Conservation (phyloP, 176 grass and related monocot genomes). For the Luzula sylvatica region DNA sequence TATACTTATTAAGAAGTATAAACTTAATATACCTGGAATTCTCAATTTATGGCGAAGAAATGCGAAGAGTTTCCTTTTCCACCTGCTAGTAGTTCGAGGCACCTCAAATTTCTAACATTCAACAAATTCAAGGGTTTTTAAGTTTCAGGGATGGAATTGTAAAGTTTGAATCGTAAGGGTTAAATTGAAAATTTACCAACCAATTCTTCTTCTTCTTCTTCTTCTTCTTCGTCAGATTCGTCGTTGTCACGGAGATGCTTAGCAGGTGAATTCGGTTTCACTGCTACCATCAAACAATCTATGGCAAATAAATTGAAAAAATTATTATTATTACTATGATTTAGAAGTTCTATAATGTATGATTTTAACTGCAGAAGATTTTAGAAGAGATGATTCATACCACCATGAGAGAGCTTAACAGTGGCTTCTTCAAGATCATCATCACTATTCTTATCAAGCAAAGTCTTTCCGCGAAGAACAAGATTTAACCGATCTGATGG, state of each 20-base stretch:
- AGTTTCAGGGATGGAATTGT: neutral
- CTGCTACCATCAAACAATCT: slow-evolving; percentile 37
- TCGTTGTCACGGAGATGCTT: slow-evolving; percentile 28
- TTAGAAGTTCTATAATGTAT: neutral
- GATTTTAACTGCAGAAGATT: neutral
- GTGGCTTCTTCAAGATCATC: slow-evolving; percentile 30
- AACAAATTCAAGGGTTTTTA: neutral
- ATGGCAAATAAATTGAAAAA: neutral
- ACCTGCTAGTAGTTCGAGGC: slow-evolving; percentile 42
- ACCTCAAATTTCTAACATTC: slow-evolving; percentile 25
- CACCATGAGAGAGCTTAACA: slow-evolving; percentile 27
- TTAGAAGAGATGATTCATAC: neutral
- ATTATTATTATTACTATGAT: neutral
- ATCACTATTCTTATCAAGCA: slow-evolving; percentile 26
- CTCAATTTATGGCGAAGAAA: slow-evolving; percentile 80
- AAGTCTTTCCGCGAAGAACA: slow-evolving; percentile 45
- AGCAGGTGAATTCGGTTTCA: slow-evolving; percentile 26
- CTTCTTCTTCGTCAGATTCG: neutral
- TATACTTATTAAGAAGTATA: slow-evolving; percentile 1
- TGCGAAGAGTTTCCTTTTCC: slow-evolving; percentile 64
- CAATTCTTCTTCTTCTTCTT: slow-evolving; percentile 32
- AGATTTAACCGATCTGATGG: slow-evolving; percentile 53
- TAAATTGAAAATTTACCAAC: slow-evolving; percentile 16
- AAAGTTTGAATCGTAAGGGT: neutral
- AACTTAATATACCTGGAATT: slow-evolving; percentile 44